Evolutionary conservation across 805 yeast species (phyloP), one percentile per base, ranked within the genome.

Genomic region (Barnettozyma sucrosica): DNA sequence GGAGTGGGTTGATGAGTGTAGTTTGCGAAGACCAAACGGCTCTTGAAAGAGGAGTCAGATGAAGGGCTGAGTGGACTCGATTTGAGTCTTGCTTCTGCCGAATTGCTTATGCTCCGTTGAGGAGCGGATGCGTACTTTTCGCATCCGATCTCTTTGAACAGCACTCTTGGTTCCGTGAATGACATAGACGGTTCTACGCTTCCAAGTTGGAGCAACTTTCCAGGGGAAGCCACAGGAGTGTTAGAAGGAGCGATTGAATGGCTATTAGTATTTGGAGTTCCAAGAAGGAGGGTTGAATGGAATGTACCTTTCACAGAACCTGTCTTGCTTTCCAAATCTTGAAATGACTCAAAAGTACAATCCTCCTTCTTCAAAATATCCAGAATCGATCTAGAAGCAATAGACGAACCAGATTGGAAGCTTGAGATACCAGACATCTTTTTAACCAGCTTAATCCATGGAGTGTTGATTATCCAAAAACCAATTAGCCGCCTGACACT

Each of bases 161-260:
- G 21, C 9, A 34, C 40, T 11, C 36, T 20, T 16, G 48, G 44
- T 13, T 40, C 38, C 4, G 44, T 34, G 11, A 45, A 33, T 18
- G 26, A 19, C 2, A 40, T 9, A 14, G 21, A 19, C 4, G 37
- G 14, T 9, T 34, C 18, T 3, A 34, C 6, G 21, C 21, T 10
- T 3, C n/a, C n/a, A n/a, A 11, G 14, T 4, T 28, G 32, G 16
- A 28, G 13, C 14, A 8, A 14, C 16, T 28, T 43, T 6, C 9
- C 10, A 11, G 51, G 51, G 1, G 51, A 49, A 18, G n/a, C 30
- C 11, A 43, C 44, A 7, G 51, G 51, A 1, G 51, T 49, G 45
- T 49, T 49, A 2, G 51, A 42, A 4, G 51, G 51, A 8, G 37
- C 51, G 4, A 30, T 13, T 4, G 47, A 40, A 8, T 32, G 33